Evolutionary conservation across 495 filamentous ascomycete species (phyloP), one percentile per base, ranked within the genome.

Genomic region (Diplogelasinospora grovesii): DNA sequence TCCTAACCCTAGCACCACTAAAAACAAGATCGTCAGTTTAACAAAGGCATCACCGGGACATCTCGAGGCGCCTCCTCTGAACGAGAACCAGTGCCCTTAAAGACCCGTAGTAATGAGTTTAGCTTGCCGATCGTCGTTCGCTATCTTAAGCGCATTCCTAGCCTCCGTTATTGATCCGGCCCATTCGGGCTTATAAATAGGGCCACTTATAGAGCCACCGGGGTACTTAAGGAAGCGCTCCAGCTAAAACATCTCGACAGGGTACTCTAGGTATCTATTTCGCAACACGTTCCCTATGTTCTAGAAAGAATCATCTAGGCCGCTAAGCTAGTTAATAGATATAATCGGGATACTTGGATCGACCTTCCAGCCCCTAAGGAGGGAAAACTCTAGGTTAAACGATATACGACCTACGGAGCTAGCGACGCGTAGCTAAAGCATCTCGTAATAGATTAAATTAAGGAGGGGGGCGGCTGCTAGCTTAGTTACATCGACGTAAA

Each of bases 21-120:
- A 58, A 5, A 47, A 40, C 44, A 65, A 41, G 22, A 68, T 53
- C 41, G 63, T 60, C 31, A 58, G 49, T 46, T 59, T 63, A 3
- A 66, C 66, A 13, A 71, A 37, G 40, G 61, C 63, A 5, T 68
- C 53, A 1, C 69, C 69, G 1, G 68, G 64, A 34, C 69, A 73
- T 13, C 61, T 60, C 8, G 56, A 56, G 7, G 37, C 37, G 3
- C 65, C 67, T 5, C 65, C 68, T 0, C 65, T 65, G 39, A 60
- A 74, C 0, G 70, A 68, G 25, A 50, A 56, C 25, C 39, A 64
- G 26, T 50, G 42, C 6, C 45, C 48, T 13, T 48, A 36, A 20
- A 53, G 36, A 2, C 46, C 53, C 0, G 34, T 24, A 2, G 40
- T 53, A 7, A 54, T 34, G 20, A 49, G 23, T 22, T 49, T 54